Base-by-base conservation (phyloP, 2,329 filamentous ascomycete species). In the Eurotiales sp. region DNA sequence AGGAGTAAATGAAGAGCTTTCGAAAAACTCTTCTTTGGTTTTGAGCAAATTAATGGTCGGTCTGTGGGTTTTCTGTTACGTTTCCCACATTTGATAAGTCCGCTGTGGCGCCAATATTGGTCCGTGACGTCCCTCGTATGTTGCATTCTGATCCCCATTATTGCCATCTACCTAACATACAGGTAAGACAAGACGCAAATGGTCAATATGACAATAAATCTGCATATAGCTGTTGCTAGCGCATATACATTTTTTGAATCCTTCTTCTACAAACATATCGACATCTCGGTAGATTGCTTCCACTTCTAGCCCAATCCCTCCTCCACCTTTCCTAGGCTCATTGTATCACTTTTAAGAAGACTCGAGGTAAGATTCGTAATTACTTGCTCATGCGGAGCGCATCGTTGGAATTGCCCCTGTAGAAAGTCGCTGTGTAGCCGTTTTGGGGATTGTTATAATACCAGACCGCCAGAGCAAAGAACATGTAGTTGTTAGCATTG, bases 1-100 rank as follows among this genome's bases (percentile, higher is more conserved):
- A 48, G 46, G 19, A 48, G 46, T 15, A 17, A 48, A 15, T 48
- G 17, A 29, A 48, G 46, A 29, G n/a, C n/a, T 30, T 32, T n/a
- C 32, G 27, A 4, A 23, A n/a, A n/a, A 48, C 12, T 30, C 10
- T 21, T 44, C 21, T n/a, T 22, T 23, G 19, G 3, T 41, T 41
- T 41, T 15, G 23, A 11, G 25, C 25, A 6, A 41, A 36, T 36
- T 8, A 17, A n/a, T 19, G 19, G 39, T 3, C 25, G 14, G 8
- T 41, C 19, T 10, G 19, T 3, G 3, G 4, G 39, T n/a, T 22
- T 15, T 41, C 7, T 23, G 17, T 14, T 14, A 12, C 23, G 19
- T 39, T 22, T 12, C 4, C n/a, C 11, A 15, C 11, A 19, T 23
- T 15, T 11, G 19, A 41, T 41, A 3, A 41, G 19, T 14, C 19